phyloP scores from a whole-genome alignment of 2,329 filamentous ascomycete genomes.

The Aaosphaeria arxii region DNA sequence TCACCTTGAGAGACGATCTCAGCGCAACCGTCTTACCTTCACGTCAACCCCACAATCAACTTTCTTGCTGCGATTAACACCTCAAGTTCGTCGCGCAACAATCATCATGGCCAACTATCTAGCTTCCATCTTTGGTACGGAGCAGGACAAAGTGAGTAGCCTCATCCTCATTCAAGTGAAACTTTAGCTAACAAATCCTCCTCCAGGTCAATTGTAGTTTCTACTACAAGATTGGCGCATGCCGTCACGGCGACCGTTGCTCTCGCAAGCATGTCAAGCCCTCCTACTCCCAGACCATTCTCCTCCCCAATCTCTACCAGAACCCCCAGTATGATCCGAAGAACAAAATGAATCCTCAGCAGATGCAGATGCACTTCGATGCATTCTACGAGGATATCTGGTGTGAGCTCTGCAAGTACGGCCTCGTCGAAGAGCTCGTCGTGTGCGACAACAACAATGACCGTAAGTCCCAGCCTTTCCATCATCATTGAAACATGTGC shows the following conservation, averaged over 20 bases:
- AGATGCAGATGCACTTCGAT: conserved; percentile 99
- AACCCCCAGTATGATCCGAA: conserved; percentile 97
- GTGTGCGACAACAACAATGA: conserved; percentile 99
- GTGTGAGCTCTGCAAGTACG: conserved; percentile 97
- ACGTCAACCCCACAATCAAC: neutral
- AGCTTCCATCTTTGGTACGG: conserved; percentile 98
- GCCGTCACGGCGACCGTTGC: conserved; percentile 96
- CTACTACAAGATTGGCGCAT: conserved; percentile 99
- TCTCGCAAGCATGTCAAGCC: conserved; percentile 99
- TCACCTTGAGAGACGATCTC: neutral
- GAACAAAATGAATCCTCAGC: conserved; percentile 92
- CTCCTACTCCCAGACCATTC: conserved; percentile 94
- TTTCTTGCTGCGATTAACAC: neutral
- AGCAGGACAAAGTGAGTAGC: conserved; percentile 73
- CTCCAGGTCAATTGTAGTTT: conserved; percentile 87
- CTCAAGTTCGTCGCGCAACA: conserved; percentile 1
- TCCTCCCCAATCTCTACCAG: conserved; percentile 98
- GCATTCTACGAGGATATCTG: conserved; percentile 99
- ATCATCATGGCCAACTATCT: conserved; percentile 89
- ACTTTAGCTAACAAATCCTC: conserved; percentile 7
- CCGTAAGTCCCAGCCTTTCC: conserved; percentile 53
- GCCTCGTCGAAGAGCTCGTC: conserved; percentile 94
- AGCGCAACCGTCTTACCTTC: too few species aligned
- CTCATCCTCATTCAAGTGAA: neutral
- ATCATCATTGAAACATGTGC: conserved; percentile 5